phyloP scores from a whole-genome alignment of 75 land plant species.

The Picea sitchensis region DNA sequence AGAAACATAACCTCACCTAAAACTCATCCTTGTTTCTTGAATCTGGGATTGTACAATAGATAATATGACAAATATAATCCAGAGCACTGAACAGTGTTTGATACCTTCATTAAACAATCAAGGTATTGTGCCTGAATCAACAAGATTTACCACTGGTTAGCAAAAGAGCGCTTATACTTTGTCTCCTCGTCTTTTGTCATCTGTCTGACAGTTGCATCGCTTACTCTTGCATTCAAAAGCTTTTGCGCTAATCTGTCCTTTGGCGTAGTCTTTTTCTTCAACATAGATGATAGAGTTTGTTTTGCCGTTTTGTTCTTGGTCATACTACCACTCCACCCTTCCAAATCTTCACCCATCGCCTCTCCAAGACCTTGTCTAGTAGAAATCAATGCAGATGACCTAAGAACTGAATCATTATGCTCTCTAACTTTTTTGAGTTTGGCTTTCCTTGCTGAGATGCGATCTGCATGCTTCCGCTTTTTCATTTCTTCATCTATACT shows the following conservation, averaged over 20 bases:
- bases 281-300: slow-evolving; percentile 63
- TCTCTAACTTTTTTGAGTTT: slow-evolving; percentile 65
- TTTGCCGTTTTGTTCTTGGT: slow-evolving; percentile 28
- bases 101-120: background rate
- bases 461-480: slow-evolving; percentile 33
- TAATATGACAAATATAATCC: background rate
- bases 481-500: slow-evolving; percentile 46
- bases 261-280: slow-evolving; percentile 59
- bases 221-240: slow-evolving; percentile 43
- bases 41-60: background rate
- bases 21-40: background rate
- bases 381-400: slow-evolving; percentile 62
- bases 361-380: slow-evolving; percentile 46
- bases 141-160: slow-evolving; percentile 72
- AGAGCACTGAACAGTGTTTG: background rate
- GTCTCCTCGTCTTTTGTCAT: slow-evolving; percentile 54
- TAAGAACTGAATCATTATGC: slow-evolving; percentile 77
- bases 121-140: slow-evolving; percentile 20
- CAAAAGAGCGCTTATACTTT: slow-evolving; percentile 63
- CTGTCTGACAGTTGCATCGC: slow-evolving; percentile 41
- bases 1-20: background rate
- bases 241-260: slow-evolving; percentile 70
- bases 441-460: slow-evolving; percentile 31
- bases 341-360: slow-evolving; percentile 41
- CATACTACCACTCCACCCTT: slow-evolving; percentile 4